phyloP scores from a whole-genome alignment of 2,329 filamentous ascomycete genomes.

The Penicillium digitatum region DNA sequence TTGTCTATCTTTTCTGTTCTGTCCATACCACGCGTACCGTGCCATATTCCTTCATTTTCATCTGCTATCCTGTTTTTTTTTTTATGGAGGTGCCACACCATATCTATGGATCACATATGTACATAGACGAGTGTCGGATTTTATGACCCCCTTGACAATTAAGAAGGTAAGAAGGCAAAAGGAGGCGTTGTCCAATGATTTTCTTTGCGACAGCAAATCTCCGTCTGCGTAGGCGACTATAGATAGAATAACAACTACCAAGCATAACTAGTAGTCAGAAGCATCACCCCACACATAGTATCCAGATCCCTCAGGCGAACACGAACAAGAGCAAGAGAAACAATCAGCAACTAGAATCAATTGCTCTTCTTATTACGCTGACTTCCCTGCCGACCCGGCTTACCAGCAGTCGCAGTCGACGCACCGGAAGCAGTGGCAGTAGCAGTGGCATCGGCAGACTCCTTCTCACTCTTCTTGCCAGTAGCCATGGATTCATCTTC shows the following conservation, averaged over 20 bases:
- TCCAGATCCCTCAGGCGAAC: not conserved
- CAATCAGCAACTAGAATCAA: constrained; percentile 3
- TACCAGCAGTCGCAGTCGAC: constrained; percentile 9
- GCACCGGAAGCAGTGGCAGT: constrained; percentile 7
- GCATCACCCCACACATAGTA: not conserved
- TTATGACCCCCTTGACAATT: not conserved
- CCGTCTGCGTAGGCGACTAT: not conserved
- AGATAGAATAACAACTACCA: not conserved
- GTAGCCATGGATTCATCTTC: constrained; percentile 61
- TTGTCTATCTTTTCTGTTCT: not conserved
- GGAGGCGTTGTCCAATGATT: not conserved
- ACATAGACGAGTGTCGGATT: constrained; percentile 12
- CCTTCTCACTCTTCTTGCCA: constrained; percentile 41
- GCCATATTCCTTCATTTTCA: constrained; percentile 12
- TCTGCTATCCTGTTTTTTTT: not conserved
- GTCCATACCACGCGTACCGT: not conserved
- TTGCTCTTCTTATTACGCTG: constrained; percentile 30
- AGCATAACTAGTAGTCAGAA: not conserved
- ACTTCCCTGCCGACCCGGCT: constrained; percentile 17
- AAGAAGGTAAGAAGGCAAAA: too few relatives aligned
- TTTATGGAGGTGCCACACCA: constrained; percentile 10
- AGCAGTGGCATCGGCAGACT: not conserved
- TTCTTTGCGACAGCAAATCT: not conserved
- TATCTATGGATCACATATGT: constrained; percentile 13
- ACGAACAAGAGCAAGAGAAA: not conserved